Percentiles rank a stretch among this genome's conserved stretches.
These are phyloP conservation scores for Saturnispora saitoi DNA, from an alignment of 805 yeast genomes.

Conservation along the genomic window DNA sequence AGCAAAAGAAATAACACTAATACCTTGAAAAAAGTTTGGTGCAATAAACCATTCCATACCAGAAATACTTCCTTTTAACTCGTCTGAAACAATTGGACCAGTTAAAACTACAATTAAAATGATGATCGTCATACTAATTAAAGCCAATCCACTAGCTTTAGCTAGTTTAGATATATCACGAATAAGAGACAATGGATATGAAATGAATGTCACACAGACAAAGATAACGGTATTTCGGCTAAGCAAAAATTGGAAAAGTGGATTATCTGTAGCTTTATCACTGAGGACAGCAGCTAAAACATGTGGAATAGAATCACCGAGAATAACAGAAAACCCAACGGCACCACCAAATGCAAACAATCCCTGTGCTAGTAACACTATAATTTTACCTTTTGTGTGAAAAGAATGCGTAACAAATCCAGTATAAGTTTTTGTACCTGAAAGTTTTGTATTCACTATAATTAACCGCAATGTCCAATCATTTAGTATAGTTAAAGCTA, in stretches of 20 bases:
- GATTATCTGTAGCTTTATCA: conserved; percentile 26
- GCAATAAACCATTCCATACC: conserved; percentile 44
- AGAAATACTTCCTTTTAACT: conserved; percentile 41
- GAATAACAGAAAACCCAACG: conserved; percentile 87
- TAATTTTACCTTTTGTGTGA: conserved; percentile 61
- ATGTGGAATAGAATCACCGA: conserved; percentile 93
- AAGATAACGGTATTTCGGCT: conserved; percentile 64
- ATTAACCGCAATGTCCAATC: conserved; percentile 84
- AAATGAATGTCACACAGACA: conserved; percentile 59
- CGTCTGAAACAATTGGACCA: conserved; percentile 53
- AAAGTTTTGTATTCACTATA: conserved; percentile 70
- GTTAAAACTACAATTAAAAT: conserved; percentile 62
- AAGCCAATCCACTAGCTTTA: conserved; percentile 78
- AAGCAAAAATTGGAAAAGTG: conserved; percentile 46
- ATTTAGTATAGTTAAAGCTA: conserved; percentile 55
- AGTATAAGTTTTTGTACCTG: conserved; percentile 74
- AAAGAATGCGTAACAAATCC: conserved; percentile 75
- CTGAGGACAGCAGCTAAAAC: conserved; percentile 65
- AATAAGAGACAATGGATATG: conserved; percentile 76
- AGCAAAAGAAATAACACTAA: conserved; percentile 92
- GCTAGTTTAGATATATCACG: conserved; percentile 79
- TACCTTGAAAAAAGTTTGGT: conserved; percentile 71
- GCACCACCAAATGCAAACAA: conserved; percentile 91
- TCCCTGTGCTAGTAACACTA: conserved; percentile 70
- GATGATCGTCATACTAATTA: conserved; percentile 75